Base-by-base conservation (phyloP, 306 rosid genomes). In the Quercus dentata region DNA sequence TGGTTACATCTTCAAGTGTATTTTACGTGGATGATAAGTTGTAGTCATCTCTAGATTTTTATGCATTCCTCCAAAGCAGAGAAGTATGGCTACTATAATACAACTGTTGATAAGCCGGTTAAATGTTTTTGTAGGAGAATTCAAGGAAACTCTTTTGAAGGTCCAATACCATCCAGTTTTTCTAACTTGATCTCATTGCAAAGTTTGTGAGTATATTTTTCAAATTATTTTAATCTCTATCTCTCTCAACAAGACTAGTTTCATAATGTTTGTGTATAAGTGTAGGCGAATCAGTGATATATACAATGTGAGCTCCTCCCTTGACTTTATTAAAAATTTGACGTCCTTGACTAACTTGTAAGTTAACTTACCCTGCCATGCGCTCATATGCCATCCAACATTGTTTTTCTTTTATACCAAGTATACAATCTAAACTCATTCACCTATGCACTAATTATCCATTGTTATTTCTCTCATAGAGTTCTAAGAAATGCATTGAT, bases 131-230 rank as follows among this genome's bases (percentile, higher is more conserved):
- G 83, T 35, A 81, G 85, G 81, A 58, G 74, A 65, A 17, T 82
- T 77, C 54, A 65, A n/a, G 85, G 85, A 28, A 82, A 82, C 82
- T 73, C 82, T 41, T 78, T 82, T 57, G 72, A 82, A 65, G 85
- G 85, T 15, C 85, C 85, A 55, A 77, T 77, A 82, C 85, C 85
- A 44, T n/a, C 76, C 9, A 77, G 79, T 64, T 78, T 77, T 67
- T 73, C 85, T 73, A 41, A 41, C 5, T 3, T 82, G 75, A 82
- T 46, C 23, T 77, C 79, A 20, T 56, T 82, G 73, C 46, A 1
- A 0, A 9, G 63, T 78, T 41, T 82, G 85, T 82, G 58, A 73
- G 85, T 65, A 65, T 30, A 69, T 30, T 21, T 33, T 4, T 23
- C 54, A 49, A 35, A 59, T n/a, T 5, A 3, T 10, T 38, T 13